Conservation (phyloP, 768 basidiomycete species). For the Rhodotorula diobovata region DNA sequence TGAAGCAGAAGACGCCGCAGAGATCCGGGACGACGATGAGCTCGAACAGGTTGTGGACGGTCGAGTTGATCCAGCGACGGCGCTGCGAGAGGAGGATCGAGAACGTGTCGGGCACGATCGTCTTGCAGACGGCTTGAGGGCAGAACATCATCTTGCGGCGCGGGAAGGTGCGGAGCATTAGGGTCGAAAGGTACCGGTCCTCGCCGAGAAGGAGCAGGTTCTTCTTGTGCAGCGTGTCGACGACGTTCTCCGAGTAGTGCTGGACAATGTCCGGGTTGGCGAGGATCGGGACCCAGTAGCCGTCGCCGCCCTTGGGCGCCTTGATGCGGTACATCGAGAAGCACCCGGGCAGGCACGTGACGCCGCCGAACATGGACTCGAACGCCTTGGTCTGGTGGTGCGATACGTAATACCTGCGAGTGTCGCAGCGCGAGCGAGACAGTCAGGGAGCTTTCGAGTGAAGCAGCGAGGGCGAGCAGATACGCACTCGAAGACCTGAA, state of each 20-base stretch:
- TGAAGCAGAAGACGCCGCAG: conserved; percentile 99
- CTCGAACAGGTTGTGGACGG: conserved; percentile 95
- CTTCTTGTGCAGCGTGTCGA: conserved; percentile 99
- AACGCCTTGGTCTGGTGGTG: conserved; percentile 99
- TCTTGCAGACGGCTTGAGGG: conserved; percentile 98
- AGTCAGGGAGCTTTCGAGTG: background rate
- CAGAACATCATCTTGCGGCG: conserved; percentile 99
- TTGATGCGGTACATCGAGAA: conserved; percentile 99
- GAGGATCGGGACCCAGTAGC: conserved; percentile 97
- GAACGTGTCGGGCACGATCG: conserved; percentile 96
- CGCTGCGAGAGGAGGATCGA: conserved; percentile 87
- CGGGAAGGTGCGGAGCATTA: conserved; percentile 98
- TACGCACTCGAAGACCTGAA: conserved; percentile 70
- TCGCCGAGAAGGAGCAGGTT: conserved; percentile 93
- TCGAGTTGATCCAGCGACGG: conserved; percentile 99
- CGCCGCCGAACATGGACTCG: conserved; percentile 99
- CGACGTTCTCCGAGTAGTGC: conserved; percentile 98
- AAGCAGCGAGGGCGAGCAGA: background rate
- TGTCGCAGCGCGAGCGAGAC: background rate
- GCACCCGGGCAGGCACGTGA: conserved; percentile 97
- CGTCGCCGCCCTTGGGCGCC: conserved; percentile 90
- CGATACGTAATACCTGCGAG: conserved; percentile 91
- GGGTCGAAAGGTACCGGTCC: conserved; percentile 96
- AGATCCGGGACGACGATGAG: conserved; percentile 89
- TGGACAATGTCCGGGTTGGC: conserved; percentile 98